Base-by-base conservation (phyloP, 139 green algal genomes). In the Haematococcus sp. region DNA sequence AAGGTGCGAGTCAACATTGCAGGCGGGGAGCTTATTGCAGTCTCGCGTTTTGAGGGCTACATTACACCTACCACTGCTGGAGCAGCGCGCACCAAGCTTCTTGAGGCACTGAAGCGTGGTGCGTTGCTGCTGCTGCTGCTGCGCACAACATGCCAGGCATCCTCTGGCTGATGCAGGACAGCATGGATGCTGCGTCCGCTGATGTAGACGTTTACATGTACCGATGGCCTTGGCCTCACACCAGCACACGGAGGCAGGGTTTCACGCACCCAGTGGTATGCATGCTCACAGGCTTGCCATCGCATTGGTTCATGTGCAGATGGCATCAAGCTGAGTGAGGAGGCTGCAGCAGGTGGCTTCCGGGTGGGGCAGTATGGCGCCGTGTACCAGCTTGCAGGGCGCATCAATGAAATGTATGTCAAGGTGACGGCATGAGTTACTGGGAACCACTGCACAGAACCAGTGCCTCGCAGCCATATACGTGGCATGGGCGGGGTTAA, bases 341-440 rank as follows among this genome's bases (percentile, higher is more conserved):
- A 67, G 5, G 87, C 91, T 27, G 68, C 52, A 2, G 71, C 77
- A 66, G 87, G 89, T 46, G 87, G 84, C 9, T 63, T 92, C 17
- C 33, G 43, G 13, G 65, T 88, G 55, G 78, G 74, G 2, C 87
- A 92, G 64, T 92, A 91, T 22, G 87, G 87, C 3, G 75, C 79
- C 0, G 66, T 90, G 43, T 83, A 90, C 77, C 82, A 83, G n/a
- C 64, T 92, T 30, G 71, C 63, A 58, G 68, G 59, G 9, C 72
- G 87, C 0, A 23, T 90, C 7, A 92, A 92, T 61, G 87, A 92
- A 78, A 63, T 92, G 54, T 80, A 88, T 77, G 70, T 92, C 58
- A 76, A 61, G 0, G 79, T 92, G 40, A 11, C 40, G 11, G 40
- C 11, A 49, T 49, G 40, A 49, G n/a, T n/a, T n/a, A n/a, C n/a